Conservation (phyloP, 73 alveolate species). For the Stentor coeruleus region DNA sequence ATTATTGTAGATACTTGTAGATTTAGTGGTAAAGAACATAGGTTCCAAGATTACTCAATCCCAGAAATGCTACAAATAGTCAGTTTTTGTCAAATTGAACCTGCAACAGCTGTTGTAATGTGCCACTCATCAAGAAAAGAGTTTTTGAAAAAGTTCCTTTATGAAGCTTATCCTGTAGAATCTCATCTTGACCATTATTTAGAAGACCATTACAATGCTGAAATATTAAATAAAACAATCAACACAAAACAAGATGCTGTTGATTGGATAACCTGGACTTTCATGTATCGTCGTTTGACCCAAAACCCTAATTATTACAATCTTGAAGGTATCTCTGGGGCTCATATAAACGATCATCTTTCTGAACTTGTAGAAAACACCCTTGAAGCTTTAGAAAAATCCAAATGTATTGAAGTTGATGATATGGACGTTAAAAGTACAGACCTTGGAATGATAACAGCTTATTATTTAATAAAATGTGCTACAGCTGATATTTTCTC, state of each 20-base stretch:
- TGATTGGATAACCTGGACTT: constrained; percentile 99
- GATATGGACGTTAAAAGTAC: constrained; percentile 55
- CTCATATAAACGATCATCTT: constrained; percentile 84
- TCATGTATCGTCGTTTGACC: constrained; percentile 96
- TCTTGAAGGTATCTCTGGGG: constrained; percentile 86
- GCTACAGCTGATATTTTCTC: constrained; percentile 72
- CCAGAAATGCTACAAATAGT: constrained; percentile 98
- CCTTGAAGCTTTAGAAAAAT: constrained; percentile 75
- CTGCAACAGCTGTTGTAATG: constrained; percentile 52
- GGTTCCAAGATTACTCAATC: constrained; percentile 96
- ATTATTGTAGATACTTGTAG: constrained; percentile 61
- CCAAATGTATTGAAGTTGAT: constrained; percentile 59
- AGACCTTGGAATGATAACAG: constrained; percentile 77
- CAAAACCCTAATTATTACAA: constrained; percentile 98
- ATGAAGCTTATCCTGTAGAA: constrained; percentile 98
- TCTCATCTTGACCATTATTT: constrained; percentile 86
- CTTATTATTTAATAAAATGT: constrained; percentile 65
- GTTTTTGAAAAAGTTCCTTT: constrained; percentile 92
- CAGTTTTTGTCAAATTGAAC: constrained; percentile 68
- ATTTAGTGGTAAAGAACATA: constrained; percentile 86
- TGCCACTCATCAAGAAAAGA: constrained; percentile 96
- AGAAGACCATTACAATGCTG: constrained; percentile 96
- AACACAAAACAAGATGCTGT: constrained; percentile 93
- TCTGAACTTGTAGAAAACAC: constrained; percentile 89
- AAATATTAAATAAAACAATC: constrained; percentile 91